Conservation (phyloP, 352 stramenopile species). For the Hyaloperonospora brassicae region DNA sequence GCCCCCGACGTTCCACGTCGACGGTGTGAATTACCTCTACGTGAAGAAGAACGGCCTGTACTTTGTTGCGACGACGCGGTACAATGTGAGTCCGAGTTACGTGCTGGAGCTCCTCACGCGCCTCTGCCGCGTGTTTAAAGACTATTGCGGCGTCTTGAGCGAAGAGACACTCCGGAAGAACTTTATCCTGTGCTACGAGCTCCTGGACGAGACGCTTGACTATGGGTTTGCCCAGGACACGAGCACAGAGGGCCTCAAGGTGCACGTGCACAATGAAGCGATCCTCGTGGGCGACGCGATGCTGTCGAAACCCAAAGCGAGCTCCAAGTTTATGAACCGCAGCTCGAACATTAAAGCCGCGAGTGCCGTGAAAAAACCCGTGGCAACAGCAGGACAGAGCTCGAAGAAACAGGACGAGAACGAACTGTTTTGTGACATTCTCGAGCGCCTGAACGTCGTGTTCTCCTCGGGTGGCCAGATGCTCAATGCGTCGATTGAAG, state of each 20-base stretch:
- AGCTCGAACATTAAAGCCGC: slow-evolving; percentile 72
- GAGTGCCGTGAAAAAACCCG: slow-evolving; percentile 86
- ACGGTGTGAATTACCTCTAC: slow-evolving; percentile 97
- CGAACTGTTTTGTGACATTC: slow-evolving; percentile 99
- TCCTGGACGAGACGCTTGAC: slow-evolving; percentile 98
- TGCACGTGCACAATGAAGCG: slow-evolving; percentile 97
- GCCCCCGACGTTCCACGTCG: slow-evolving; percentile 94
- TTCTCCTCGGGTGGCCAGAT: slow-evolving; percentile 95
- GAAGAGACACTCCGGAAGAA: slow-evolving; percentile 99
- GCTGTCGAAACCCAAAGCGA: slow-evolving; percentile 85
- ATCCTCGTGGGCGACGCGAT: slow-evolving; percentile 87
- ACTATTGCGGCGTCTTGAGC: slow-evolving; percentile 98
- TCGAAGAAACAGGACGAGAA: slow-evolving; percentile 89
- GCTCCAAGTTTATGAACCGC: slow-evolving; percentile 80
- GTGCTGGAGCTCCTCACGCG: slow-evolving; percentile 94
- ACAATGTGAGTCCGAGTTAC: slow-evolving; percentile 94
- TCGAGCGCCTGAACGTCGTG: slow-evolving; percentile 96
- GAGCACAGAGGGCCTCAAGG: slow-evolving; percentile 95
- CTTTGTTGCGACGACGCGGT: slow-evolving; percentile 95
- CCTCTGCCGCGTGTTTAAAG: slow-evolving; percentile 96
- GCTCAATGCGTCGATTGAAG: slow-evolving; percentile 97
- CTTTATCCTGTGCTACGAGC: slow-evolving; percentile 98
- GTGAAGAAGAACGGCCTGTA: slow-evolving; percentile 98
- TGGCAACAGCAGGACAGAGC: slow-evolving; percentile 59
- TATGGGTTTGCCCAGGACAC: slow-evolving; percentile 98